A percentile compares a stretch with the other conserved stretches of the same genome.
Evolutionary conservation across 129 eudicot species (phyloP).

Genomic region (Escallonia rubra): DNA sequence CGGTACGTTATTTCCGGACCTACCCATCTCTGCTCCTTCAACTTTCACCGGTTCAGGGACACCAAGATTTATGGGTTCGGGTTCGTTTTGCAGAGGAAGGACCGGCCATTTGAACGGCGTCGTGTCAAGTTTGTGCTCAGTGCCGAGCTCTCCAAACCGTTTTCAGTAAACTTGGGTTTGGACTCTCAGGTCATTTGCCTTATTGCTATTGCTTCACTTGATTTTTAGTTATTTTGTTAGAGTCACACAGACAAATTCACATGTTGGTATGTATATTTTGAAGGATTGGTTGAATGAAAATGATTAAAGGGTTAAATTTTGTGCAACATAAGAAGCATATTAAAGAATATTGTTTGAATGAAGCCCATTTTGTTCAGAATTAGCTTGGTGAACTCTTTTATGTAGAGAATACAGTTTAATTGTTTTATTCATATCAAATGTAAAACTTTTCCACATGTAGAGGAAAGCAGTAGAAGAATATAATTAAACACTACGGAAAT

Average conservation of each 20-base stretch:
- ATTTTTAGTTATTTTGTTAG: not conserved
- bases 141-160: conserved; percentile 67
- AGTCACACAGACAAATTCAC: too few relatives aligned
- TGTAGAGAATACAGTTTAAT: too few relatives aligned
- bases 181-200: conserved; percentile 57
- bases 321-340: too few relatives aligned
- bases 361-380: too few relatives aligned
- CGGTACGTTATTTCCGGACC: conserved; percentile 10
- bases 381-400: too few relatives aligned
- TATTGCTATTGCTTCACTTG: not conserved
- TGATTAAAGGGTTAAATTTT: not conserved
- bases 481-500: not conserved
- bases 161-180: conserved; percentile 51
- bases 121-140: conserved; percentile 48
- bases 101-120: conserved; percentile 30
- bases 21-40: conserved; percentile 21
- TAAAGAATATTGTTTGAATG: too few relatives aligned
- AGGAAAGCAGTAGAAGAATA: too few relatives aligned
- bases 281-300: not conserved
- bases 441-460: too few relatives aligned
- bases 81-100: conserved; percentile 18
- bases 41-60: conserved; percentile 19
- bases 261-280: not conserved
- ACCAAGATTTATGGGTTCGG: not conserved
- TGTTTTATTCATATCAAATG: too few relatives aligned